Percentiles rank a stretch among this genome's conserved stretches.
Conservation (phyloP, 805 yeast genomes). For the Wickerhamiella hasegawae region DNA sequence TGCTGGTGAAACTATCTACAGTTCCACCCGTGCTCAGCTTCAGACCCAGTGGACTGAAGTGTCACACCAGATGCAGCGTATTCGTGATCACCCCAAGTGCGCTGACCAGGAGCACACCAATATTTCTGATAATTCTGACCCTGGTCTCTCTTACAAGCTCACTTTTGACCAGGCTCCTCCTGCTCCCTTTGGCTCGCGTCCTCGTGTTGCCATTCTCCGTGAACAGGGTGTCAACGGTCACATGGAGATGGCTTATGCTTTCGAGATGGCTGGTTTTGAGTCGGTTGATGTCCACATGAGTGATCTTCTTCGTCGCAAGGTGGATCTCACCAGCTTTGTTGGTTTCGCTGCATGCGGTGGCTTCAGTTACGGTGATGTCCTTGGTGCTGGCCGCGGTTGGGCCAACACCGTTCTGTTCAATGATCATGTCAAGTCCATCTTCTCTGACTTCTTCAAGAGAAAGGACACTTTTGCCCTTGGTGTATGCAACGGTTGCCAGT, state of each 20-base stretch:
- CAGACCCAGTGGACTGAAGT: conserved; percentile 80
- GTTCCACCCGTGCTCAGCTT: conserved; percentile 46
- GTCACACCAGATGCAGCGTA: conserved; percentile 73
- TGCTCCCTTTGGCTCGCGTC: conserved; percentile 27
- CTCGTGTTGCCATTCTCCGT: conserved; percentile 88
- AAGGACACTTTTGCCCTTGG: conserved; percentile 92
- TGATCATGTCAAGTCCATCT: conserved; percentile 58
- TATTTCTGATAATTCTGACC: conserved; percentile 67
- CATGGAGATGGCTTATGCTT: conserved; percentile 96
- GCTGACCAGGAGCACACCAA: conserved; percentile 74
- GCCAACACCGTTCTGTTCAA: conserved; percentile 89
- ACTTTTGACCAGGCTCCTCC: conserved; percentile 37
- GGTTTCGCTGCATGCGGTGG: conserved; percentile 99
- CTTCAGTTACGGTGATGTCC: conserved; percentile 94
- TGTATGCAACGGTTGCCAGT: conserved; percentile 98
- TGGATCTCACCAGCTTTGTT: conserved; percentile 51
- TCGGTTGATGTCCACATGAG: conserved; percentile 96
- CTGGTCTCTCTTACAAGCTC: conserved; percentile 73
- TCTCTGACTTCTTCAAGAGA: conserved; percentile 69
- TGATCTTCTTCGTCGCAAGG: conserved; percentile 63
- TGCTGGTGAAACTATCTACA: conserved; percentile 29
- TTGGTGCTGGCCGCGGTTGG: conserved; percentile 99
- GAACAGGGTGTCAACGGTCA: conserved; percentile 99
- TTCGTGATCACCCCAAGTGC: conserved; percentile 86
- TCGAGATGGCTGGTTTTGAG: conserved; percentile 87